These are phyloP conservation scores for Myriosclerotinia duriaeana DNA, from an alignment of 2,329 filamentous ascomycete species.

Conservation along the genomic window DNA sequence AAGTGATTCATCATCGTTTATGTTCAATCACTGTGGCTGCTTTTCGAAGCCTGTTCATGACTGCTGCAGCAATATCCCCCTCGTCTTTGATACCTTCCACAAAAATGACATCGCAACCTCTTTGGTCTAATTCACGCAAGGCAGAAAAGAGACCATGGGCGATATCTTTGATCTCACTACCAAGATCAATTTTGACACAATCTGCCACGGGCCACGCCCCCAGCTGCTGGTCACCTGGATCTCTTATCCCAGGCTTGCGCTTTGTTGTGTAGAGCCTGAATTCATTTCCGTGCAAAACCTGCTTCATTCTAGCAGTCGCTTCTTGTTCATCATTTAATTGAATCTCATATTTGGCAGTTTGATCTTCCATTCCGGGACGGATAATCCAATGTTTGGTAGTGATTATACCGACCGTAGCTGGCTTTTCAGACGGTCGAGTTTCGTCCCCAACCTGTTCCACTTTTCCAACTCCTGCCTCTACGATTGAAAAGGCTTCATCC, in stretches of 20 bases:
- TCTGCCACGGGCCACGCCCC: constrained; percentile 28
- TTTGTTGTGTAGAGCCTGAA: constrained; percentile 12
- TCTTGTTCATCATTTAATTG: not conserved
- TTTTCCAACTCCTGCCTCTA: constrained; percentile 23
- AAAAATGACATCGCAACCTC: constrained; percentile 77
- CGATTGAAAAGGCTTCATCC: constrained; percentile 17
- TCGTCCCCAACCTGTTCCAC: constrained; percentile 26
- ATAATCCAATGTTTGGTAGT: constrained; percentile 19
- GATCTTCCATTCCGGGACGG: not conserved
- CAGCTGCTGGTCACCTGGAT: not conserved
- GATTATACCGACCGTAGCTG: constrained; percentile 42
- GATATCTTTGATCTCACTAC: constrained; percentile 68
- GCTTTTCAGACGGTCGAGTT: constrained; percentile 1
- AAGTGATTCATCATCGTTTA: constrained; percentile 5
- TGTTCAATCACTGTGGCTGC: constrained; percentile 56
- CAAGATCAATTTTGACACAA: constrained; percentile 68
- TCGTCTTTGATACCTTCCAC: constrained; percentile 84
- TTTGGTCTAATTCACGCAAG: constrained; percentile 78
- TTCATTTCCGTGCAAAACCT: not conserved
- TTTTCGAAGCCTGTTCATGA: constrained; percentile 82
- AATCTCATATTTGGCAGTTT: not conserved
- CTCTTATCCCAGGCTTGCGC: not conserved
- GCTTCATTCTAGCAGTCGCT: no score
- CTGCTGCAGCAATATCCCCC: constrained; percentile 79
- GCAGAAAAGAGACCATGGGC: constrained; percentile 87